Evolutionary conservation across 2,329 filamentous ascomycete species (phyloP).

Genomic region (Diaporthe sp.): DNA sequence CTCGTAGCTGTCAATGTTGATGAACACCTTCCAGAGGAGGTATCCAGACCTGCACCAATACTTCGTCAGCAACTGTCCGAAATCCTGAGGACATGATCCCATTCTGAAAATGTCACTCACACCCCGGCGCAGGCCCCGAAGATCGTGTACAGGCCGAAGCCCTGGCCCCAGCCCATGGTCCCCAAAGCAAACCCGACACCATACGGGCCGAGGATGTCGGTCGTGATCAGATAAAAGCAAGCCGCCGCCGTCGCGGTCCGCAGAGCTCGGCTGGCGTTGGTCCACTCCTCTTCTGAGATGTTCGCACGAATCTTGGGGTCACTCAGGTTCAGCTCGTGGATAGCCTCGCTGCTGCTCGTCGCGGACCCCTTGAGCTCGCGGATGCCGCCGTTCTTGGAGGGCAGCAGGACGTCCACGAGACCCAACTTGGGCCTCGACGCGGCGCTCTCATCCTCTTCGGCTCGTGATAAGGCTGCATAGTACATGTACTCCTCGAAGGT

Average conservation of each 20-base stretch:
- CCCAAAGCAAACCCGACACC: conserved; percentile 50
- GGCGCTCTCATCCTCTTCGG: conserved; percentile 32
- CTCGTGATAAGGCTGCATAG: conserved; percentile 38
- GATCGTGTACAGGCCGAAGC: conserved; percentile 57
- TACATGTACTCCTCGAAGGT: conserved; percentile 40
- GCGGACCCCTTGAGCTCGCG: conserved; percentile 29
- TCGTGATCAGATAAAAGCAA: conserved; percentile 61
- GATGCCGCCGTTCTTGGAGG: conserved; percentile 25
- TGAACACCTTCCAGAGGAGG: conserved; percentile 57
- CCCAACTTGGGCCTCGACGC: conserved; percentile 16
- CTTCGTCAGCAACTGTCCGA: not conserved
- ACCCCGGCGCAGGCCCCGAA: conserved; percentile 53
- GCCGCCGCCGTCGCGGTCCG: conserved; percentile 59
- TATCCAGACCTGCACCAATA: conserved; percentile 48
- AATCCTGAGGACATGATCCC: not conserved
- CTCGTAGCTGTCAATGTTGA: conserved; percentile 58
- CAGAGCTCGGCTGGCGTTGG: conserved; percentile 50
- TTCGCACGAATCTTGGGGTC: conserved; percentile 34
- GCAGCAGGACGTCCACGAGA: conserved; percentile 35
- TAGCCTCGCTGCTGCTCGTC: conserved; percentile 18
- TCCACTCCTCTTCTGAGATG: conserved; percentile 38
- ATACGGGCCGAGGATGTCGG: conserved; percentile 59
- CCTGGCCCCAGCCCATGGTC: conserved; percentile 50
- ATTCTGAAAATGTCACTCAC: conserved; percentile 47
- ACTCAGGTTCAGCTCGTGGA: conserved; percentile 38